Conservation (phyloP, 805 yeast species). For the Zygosaccharomyces bailii region DNA sequence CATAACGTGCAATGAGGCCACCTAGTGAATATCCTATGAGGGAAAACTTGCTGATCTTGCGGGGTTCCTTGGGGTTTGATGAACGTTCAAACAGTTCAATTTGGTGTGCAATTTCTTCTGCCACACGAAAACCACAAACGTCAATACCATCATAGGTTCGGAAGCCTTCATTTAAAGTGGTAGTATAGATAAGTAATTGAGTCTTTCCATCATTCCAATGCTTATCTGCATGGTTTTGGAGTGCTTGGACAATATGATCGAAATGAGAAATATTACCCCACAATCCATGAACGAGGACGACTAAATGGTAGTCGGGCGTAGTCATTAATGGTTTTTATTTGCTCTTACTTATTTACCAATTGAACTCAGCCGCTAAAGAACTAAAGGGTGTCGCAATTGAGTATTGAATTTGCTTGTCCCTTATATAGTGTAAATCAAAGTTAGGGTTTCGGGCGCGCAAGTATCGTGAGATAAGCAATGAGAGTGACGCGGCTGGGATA, state of each 20-base stretch:
- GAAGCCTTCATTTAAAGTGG: slow-evolving; percentile 64
- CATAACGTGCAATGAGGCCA: slow-evolving; percentile 74
- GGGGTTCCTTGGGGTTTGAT: slow-evolving; percentile 21
- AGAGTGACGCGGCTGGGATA: not conserved
- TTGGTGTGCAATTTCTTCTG: slow-evolving; percentile 55
- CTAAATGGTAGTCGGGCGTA: slow-evolving; percentile 42
- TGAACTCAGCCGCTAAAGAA: no score
- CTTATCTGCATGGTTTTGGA: slow-evolving; percentile 33
- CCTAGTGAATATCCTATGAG: slow-evolving; percentile 83
- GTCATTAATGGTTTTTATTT: not conserved
- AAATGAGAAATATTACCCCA: slow-evolving; percentile 79
- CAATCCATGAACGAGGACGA: slow-evolving; percentile 62
- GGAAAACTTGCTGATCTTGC: slow-evolving; percentile 60
- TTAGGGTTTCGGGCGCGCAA: slow-evolving; percentile 1
- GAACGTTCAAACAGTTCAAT: slow-evolving; percentile 28
- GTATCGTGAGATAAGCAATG: not conserved
- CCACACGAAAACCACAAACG: slow-evolving; percentile 73
- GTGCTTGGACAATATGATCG: slow-evolving; percentile 51
- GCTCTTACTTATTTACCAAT: not conserved
- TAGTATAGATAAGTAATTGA: slow-evolving; percentile 21
- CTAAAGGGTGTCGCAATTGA: not conserved
- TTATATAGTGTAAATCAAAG: slow-evolving; percentile 1
- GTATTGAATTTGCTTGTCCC: not conserved
- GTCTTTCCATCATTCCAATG: slow-evolving; percentile 15
- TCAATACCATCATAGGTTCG: slow-evolving; percentile 86